Evolutionary conservation across 2,329 filamentous ascomycete genomes (phyloP).

Genomic region (Ceratocystis harringtonii): DNA sequence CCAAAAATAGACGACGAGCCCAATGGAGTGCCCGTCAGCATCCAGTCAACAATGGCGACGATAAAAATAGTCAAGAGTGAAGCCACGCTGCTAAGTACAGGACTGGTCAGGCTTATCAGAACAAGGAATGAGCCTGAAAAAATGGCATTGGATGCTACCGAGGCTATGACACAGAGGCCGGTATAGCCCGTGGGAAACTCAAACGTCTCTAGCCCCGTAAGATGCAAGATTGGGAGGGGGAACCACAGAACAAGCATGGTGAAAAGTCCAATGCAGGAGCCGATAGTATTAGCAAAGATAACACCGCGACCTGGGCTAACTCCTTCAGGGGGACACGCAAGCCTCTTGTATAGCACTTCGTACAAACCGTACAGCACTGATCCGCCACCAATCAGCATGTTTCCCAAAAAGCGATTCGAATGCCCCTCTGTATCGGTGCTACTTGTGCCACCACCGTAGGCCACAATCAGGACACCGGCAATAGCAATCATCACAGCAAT

Average conservation of each 20-base stretch:
- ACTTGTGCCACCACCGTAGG: constrained; percentile 58
- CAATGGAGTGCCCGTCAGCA: constrained; percentile 63
- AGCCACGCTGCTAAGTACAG: constrained; percentile 82
- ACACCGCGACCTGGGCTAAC: constrained; percentile 74
- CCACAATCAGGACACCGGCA: constrained; percentile 79
- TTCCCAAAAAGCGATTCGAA: constrained; percentile 62
- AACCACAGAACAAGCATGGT: constrained; percentile 84
- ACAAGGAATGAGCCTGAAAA: constrained; percentile 91
- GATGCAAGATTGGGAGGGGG: constrained; percentile 70
- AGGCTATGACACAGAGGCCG: constrained; percentile 64
- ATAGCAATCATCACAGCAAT: constrained; percentile 78
- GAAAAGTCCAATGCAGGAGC: constrained; percentile 71
- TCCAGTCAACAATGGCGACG: constrained; percentile 81
- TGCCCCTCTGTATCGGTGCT: constrained; percentile 26
- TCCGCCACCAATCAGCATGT: constrained; percentile 80
- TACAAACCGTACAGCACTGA: constrained; percentile 92
- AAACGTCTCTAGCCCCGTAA: constrained; percentile 65
- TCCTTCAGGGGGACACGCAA: constrained; percentile 84
- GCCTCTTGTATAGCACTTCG: constrained; percentile 89
- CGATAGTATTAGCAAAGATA: constrained; percentile 89
- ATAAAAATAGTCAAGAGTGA: constrained; percentile 93
- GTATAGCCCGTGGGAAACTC: constrained; percentile 64
- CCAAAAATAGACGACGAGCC: constrained; percentile 62
- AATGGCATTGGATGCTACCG: constrained; percentile 71
- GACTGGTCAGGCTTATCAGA: constrained; percentile 81